phyloP scores from a whole-genome alignment of 2,329 filamentous ascomycete species.

The Phialocephala sp. region DNA sequence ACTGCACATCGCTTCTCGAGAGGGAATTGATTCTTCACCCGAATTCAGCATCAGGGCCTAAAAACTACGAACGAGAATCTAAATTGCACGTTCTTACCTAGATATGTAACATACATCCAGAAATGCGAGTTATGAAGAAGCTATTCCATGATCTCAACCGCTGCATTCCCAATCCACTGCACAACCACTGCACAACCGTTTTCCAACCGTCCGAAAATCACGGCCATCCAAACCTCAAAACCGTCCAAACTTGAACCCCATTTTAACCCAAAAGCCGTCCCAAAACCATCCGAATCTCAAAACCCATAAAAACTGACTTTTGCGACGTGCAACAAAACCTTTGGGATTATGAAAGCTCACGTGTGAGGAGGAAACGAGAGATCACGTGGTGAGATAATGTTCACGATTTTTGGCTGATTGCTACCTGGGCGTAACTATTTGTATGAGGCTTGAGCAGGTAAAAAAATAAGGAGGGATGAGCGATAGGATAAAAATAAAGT shows the following conservation, averaged over 20 bases:
- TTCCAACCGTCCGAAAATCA: background rate
- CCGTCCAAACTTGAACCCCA: background rate
- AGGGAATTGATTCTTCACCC: background rate
- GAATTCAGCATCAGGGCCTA: too few relatives aligned
- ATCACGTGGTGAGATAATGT: too few relatives aligned
- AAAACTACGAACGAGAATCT: too few relatives aligned
- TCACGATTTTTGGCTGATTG: too few relatives aligned
- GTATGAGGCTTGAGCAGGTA: too few relatives aligned
- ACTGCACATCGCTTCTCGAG: background rate
- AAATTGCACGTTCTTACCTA: too few relatives aligned
- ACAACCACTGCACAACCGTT: background rate
- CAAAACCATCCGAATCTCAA: background rate
- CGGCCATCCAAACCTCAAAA: background rate
- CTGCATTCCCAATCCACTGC: background rate
- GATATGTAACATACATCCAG: too few relatives aligned
- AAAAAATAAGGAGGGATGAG: too few relatives aligned
- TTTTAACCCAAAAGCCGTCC: background rate
- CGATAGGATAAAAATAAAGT: background rate
- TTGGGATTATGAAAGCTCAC: background rate
- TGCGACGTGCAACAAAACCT: slow-evolving; percentile 10
- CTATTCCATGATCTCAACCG: background rate
- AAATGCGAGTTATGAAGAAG: background rate
- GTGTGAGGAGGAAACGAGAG: background rate
- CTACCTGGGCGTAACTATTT: too few relatives aligned
- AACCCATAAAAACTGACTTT: background rate